phyloP scores from a whole-genome alignment of 129 eudicot species.

The Helianthus annuus region DNA sequence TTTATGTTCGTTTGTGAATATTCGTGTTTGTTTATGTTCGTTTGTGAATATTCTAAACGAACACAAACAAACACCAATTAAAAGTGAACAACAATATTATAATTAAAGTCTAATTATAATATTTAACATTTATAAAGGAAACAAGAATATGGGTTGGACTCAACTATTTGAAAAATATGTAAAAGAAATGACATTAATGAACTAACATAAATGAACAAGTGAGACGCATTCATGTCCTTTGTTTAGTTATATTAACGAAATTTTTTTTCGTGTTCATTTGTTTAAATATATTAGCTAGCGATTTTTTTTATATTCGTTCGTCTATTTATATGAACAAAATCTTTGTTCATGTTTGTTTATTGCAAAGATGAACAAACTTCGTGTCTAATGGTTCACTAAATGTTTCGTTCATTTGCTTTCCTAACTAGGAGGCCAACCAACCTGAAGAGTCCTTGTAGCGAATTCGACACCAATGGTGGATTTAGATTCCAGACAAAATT shows the following conservation, averaged over 20 bases:
- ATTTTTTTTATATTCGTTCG: too few relatives aligned
- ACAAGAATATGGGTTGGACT: not conserved
- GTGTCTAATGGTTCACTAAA: not conserved
- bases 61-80: not conserved
- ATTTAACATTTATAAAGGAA: not conserved
- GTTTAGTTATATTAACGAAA: not conserved
- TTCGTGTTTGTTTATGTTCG: too few relatives aligned
- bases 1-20: not conserved
- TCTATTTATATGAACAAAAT: too few relatives aligned
- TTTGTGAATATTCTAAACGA: not conserved
- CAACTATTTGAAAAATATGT: not conserved
- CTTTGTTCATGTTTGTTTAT: not conserved
- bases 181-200: not conserved
- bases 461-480: constrained; percentile 97
- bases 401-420: not conserved
- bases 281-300: too few relatives aligned
- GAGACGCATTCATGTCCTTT: not conserved
- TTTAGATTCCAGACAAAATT: constrained; percentile 86
- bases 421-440: constrained; percentile 17
- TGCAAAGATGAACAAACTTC: not conserved
- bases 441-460: constrained; percentile 95
- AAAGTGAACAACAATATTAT: not conserved
- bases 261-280: too few relatives aligned
- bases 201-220: not conserved
- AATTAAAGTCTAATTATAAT: not conserved